Conservation (phyloP, 73 alveolate species). For the Paramecium bursaria region DNA sequence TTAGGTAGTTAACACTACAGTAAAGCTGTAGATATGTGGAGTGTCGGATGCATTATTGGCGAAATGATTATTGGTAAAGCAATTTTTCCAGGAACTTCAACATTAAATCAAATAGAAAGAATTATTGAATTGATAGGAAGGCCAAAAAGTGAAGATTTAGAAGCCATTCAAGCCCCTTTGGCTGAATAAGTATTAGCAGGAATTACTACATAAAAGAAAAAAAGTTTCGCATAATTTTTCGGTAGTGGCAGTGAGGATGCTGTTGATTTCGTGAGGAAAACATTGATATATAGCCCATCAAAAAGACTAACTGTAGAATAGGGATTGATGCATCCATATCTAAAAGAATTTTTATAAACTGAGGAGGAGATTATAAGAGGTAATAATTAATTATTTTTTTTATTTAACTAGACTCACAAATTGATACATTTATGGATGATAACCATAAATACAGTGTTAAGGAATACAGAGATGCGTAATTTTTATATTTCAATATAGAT, state of each 20-base stretch:
- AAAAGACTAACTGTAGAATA: slow-evolving; percentile 78
- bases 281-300: slow-evolving; percentile 75
- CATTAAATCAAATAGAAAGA: slow-evolving; percentile 78
- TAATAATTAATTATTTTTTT: slow-evolving; percentile 10
- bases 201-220: slow-evolving; percentile 65
- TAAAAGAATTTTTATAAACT: slow-evolving; percentile 18
- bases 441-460: slow-evolving; percentile 79
- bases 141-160: slow-evolving; percentile 80
- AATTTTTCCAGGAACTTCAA: slow-evolving; percentile 90
- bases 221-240: slow-evolving; percentile 62
- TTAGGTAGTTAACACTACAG: slow-evolving; percentile 85
- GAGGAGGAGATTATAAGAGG: slow-evolving; percentile 72
- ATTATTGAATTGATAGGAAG: slow-evolving; percentile 82
- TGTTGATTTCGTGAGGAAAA: slow-evolving; percentile 79
- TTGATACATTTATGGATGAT: slow-evolving; percentile 85
- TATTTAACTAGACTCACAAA: slow-evolving; percentile 16
- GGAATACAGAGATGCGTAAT: slow-evolving; percentile 79
- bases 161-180: slow-evolving; percentile 77
- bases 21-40: slow-evolving; percentile 93
- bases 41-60: slow-evolving; percentile 92
- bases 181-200: slow-evolving; percentile 78
- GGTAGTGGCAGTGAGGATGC: slow-evolving; percentile 79
- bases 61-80: slow-evolving; percentile 89
- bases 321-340: slow-evolving; percentile 56
- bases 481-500: no score